A percentile compares a stretch with the other conserved stretches of the same genome.
Evolutionary conservation across 2,329 filamentous ascomycete species (phyloP).

Genomic region (Verticillium nonalfalfae): DNA sequence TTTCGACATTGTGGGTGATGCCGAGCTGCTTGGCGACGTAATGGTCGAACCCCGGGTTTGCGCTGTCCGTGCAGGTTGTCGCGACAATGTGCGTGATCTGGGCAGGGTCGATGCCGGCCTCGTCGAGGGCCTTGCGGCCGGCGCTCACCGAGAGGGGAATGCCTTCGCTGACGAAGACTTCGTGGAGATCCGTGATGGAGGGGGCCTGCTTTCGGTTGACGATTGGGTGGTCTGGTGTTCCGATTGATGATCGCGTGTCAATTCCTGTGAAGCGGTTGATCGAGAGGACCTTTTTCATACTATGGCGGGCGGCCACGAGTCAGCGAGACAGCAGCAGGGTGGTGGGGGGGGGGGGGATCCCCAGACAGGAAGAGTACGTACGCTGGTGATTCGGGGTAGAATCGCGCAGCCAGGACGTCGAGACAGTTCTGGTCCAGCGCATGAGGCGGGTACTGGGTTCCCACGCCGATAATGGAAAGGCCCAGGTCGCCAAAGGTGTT

Average conservation of each 20-base stretch:
- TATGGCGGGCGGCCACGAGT: conserved; percentile 18
- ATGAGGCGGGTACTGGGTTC: conserved; percentile 54
- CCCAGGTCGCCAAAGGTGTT: conserved; percentile 42
- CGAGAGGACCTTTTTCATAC: conserved; percentile 55
- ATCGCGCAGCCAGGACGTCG: conserved; percentile 45
- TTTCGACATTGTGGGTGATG: conserved; percentile 52
- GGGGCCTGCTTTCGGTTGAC: conserved; percentile 51
- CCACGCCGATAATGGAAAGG: conserved; percentile 55
- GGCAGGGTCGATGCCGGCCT: conserved; percentile 41
- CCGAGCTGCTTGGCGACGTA: conserved; percentile 54
- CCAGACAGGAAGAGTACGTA: conserved; percentile 29
- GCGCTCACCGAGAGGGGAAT: conserved; percentile 51
- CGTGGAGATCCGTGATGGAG: conserved; percentile 48
- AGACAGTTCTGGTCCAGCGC: conserved; percentile 42
- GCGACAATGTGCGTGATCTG: conserved; percentile 62
- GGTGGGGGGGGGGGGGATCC: too few species aligned
- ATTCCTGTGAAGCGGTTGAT: conserved; percentile 63
- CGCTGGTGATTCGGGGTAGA: conserved; percentile 55
- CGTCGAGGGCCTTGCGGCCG: conserved; percentile 46
- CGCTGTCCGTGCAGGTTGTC: conserved; percentile 63
- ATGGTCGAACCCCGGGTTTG: conserved; percentile 64
- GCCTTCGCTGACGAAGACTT: conserved; percentile 49
- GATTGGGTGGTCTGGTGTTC: conserved; percentile 52
- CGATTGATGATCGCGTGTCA: conserved; percentile 55
- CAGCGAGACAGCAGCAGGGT: neutral